These are phyloP conservation scores for Lasiosphaeriaceae sp. DNA, from an alignment of 495 filamentous ascomycete species.

Conservation along the genomic window DNA sequence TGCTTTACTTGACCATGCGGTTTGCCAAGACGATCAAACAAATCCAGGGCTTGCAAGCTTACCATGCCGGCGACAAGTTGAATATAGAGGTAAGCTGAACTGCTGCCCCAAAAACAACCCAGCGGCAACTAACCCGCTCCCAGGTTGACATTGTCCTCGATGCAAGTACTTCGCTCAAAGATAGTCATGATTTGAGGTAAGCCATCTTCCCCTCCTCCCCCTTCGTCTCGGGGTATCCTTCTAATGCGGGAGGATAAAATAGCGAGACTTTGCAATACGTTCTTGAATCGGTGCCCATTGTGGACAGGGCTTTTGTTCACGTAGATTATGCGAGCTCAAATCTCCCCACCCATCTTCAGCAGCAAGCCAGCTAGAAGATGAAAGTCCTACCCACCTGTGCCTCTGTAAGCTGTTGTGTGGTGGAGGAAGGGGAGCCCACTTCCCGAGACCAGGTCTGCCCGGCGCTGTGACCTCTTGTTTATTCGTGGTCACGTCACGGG, in stretches of 20 bases:
- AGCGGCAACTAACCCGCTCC: background rate
- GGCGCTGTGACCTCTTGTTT: no score
- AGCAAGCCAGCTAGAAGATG: constrained; percentile 43
- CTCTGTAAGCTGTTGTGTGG: no score
- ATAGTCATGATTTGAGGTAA: constrained; percentile 78
- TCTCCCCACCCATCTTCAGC: constrained; percentile 80
- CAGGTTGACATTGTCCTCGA: constrained; percentile 70
- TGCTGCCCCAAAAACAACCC: background rate
- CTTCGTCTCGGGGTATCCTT: background rate
- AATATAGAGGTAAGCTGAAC: constrained; percentile 56
- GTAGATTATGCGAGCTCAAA: constrained; percentile 79
- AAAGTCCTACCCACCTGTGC: no score
- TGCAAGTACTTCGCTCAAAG: constrained; percentile 69
- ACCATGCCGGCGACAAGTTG: constrained; percentile 84
- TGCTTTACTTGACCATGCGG: constrained; percentile 90
- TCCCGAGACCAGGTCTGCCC: no score
- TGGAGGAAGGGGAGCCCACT: no score
- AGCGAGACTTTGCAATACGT: constrained; percentile 85
- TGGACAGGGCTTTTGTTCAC: constrained; percentile 69
- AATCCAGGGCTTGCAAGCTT: constrained; percentile 84
- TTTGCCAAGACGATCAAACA: constrained; percentile 86
- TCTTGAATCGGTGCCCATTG: constrained; percentile 78
- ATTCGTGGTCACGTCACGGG: no score
- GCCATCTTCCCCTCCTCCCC: background rate
- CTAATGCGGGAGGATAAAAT: background rate